Conservation (phyloP, 768 basidiomycete species). For the Suillus plorans region DNA sequence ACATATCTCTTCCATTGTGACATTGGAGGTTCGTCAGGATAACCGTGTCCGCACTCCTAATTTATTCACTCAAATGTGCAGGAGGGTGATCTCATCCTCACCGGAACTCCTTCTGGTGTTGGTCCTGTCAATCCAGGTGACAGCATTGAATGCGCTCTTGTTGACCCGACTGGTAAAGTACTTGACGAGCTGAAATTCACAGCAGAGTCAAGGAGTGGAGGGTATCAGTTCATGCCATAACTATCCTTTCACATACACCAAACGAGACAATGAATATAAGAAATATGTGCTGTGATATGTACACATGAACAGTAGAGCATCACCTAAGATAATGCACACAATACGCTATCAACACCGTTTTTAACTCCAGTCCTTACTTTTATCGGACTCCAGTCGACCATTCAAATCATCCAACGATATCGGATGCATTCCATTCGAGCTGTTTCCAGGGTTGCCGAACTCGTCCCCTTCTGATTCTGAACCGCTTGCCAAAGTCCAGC, state of each 20-base stretch:
- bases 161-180: slow-evolving; percentile 51
- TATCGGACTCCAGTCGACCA: slow-evolving; percentile 18
- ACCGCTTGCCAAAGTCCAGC: slow-evolving; percentile 65
- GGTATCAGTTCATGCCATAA: slow-evolving; percentile 53
- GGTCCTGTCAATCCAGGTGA: slow-evolving; percentile 78
- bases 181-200: slow-evolving; percentile 66
- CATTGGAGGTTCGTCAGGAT: slow-evolving; percentile 67
- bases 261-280: neutral
- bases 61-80: slow-evolving; percentile 28
- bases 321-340: neutral
- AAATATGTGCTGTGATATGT: slow-evolving; percentile 2
- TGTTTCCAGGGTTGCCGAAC: slow-evolving; percentile 19
- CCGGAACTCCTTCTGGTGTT: slow-evolving; percentile 91
- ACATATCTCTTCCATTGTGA: slow-evolving; percentile 95
- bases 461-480: slow-evolving; percentile 31
- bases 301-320: slow-evolving; percentile 5
- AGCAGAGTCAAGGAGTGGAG: slow-evolving; percentile 65
- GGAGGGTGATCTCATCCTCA: slow-evolving; percentile 91
- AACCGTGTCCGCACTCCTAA: neutral
- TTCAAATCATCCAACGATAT: slow-evolving; percentile 28
- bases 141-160: slow-evolving; percentile 69
- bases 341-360: neutral
- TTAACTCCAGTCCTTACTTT: slow-evolving; percentile 14
- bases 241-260: slow-evolving; percentile 8
- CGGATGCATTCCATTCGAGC: slow-evolving; percentile 20